phyloP scores from a whole-genome alignment of 352 stramenopile species.

The Phytopythium oedochilum region DNA sequence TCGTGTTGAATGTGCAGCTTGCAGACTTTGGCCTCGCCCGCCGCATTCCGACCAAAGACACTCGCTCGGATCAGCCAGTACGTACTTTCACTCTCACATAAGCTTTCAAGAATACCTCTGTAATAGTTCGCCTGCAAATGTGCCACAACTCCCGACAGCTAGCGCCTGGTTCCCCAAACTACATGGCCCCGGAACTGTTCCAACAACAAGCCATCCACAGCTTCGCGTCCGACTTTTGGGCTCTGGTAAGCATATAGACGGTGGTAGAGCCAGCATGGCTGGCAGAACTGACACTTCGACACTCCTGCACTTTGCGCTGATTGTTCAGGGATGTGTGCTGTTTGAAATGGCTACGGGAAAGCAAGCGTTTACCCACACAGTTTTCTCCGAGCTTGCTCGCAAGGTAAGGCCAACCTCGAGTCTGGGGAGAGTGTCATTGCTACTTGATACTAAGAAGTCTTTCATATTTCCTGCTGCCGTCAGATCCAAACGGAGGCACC shows the following conservation, averaged over 20 bases:
- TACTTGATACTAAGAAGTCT: background rate
- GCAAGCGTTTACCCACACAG: conserved; percentile 68
- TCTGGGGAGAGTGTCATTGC: background rate
- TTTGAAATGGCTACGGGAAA: conserved; percentile 67
- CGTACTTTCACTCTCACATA: background rate
- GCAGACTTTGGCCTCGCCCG: conserved; percentile 87
- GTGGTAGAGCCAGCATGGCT: background rate
- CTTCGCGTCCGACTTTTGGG: conserved; percentile 89
- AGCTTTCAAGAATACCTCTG: background rate
- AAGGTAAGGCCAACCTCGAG: conserved; percentile 28
- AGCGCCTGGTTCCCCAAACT: conserved; percentile 76
- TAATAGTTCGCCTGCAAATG: background rate
- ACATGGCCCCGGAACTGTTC: conserved; percentile 93
- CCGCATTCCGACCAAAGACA: conserved; percentile 67
- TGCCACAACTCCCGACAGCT: conserved; percentile 18
- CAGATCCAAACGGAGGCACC: conserved; percentile 70
- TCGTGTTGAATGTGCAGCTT: conserved; percentile 32
- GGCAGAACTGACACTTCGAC: background rate
- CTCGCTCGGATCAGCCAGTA: conserved; percentile 25
- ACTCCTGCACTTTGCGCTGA: background rate
- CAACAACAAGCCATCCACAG: conserved; percentile 76
- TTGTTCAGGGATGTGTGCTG: conserved; percentile 65
- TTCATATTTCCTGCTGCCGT: background rate
- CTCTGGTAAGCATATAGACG: conserved; percentile 35
- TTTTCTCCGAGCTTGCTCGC: conserved; percentile 62